These are phyloP conservation scores for Oryza officinalis DNA, from an alignment of 176 grass and related monocot species.

Conservation along the genomic window DNA sequence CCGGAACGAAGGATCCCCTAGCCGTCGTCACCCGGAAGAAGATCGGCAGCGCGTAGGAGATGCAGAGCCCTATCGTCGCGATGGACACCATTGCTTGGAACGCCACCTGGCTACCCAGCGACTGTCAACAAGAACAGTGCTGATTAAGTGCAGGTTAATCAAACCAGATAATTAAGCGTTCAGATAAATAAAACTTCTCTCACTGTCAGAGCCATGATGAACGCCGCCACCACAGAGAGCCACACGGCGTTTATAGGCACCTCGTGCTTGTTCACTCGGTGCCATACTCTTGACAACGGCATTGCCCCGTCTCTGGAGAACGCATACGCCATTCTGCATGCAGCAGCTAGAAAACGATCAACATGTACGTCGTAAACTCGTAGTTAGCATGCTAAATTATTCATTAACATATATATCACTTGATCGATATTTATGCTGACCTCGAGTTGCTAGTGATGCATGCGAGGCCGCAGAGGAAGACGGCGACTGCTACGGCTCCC, in stretches of 20 bases:
- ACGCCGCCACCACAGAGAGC: slow-evolving; percentile 52
- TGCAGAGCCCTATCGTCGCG: slow-evolving; percentile 60
- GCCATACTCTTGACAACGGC: slow-evolving; percentile 53
- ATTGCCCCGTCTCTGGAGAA: slow-evolving; percentile 72
- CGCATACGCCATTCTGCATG: slow-evolving; percentile 61
- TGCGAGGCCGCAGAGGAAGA: slow-evolving; percentile 50
- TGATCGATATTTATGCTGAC: neutral
- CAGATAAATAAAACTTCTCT: too few relatives aligned
- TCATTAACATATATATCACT: too few relatives aligned
- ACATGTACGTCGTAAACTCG: too few relatives aligned
- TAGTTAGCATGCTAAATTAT: too few relatives aligned
- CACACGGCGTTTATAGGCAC: slow-evolving; percentile 68
- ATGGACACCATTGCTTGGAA: slow-evolving; percentile 86
- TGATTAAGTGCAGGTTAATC: too few relatives aligned
- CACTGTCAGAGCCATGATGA: slow-evolving; percentile 64
- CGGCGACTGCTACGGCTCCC: slow-evolving; percentile 38
- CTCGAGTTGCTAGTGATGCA: slow-evolving; percentile 68
- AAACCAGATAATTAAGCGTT: too few relatives aligned
- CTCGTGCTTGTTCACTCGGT: slow-evolving; percentile 57
- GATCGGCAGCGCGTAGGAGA: slow-evolving; percentile 77
- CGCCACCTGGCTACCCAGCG: slow-evolving; percentile 66
- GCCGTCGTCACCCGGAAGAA: slow-evolving; percentile 75
- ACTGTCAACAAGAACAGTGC: slow-evolving; percentile 30
- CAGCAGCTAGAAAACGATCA: neutral
- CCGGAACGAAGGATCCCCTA: slow-evolving; percentile 43